phyloP scores from a whole-genome alignment of 2,329 filamentous ascomycete genomes.

The Ustilaginoidea virens region DNA sequence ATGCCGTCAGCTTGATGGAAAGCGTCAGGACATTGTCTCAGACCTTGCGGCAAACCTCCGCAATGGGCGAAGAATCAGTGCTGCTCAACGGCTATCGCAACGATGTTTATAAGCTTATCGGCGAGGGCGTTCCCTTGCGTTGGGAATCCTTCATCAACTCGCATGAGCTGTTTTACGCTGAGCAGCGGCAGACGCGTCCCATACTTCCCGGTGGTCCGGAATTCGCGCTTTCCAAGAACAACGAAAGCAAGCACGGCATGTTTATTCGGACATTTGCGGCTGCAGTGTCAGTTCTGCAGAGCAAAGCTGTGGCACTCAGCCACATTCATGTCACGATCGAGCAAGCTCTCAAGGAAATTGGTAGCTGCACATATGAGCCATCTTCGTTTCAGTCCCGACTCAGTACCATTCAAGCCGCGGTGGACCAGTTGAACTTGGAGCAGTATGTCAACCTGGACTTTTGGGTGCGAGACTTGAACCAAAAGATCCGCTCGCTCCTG shows the following conservation, averaged over 20 bases:
- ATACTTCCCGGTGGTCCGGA: conserved; percentile 22
- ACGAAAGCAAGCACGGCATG: conserved; percentile 87
- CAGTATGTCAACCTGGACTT: conserved; percentile 85
- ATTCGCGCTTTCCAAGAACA: conserved; percentile 33
- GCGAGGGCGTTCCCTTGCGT: conserved; percentile 74
- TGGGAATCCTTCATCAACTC: conserved; percentile 99
- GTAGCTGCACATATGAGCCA: conserved; percentile 68
- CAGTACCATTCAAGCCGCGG: conserved; percentile 75
- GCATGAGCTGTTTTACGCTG: conserved; percentile 66
- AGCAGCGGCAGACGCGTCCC: conserved; percentile 29
- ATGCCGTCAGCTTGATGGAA: conserved; percentile 96
- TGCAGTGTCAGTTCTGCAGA: conserved; percentile 74
- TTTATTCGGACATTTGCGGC: conserved; percentile 90
- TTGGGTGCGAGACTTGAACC: conserved; percentile 82
- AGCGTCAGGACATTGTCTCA: conserved; percentile 89
- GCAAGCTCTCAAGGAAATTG: conserved; percentile 68
- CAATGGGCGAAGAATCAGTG: conserved; percentile 77
- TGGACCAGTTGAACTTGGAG: conserved; percentile 92
- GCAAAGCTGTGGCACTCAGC: conserved; percentile 65
- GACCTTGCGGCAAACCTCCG: conserved; percentile 67
- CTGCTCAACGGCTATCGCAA: conserved; percentile 84
- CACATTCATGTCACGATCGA: conserved; percentile 70
- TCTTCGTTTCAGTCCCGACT: conserved; percentile 67
- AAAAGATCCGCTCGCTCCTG: conserved; percentile 66
- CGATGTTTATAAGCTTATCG: conserved; percentile 69